A percentile compares a stretch with the other conserved stretches of the same genome.
Conservation (phyloP, 2,329 filamentous ascomycete species). For the Phialocephala subalpina region DNA sequence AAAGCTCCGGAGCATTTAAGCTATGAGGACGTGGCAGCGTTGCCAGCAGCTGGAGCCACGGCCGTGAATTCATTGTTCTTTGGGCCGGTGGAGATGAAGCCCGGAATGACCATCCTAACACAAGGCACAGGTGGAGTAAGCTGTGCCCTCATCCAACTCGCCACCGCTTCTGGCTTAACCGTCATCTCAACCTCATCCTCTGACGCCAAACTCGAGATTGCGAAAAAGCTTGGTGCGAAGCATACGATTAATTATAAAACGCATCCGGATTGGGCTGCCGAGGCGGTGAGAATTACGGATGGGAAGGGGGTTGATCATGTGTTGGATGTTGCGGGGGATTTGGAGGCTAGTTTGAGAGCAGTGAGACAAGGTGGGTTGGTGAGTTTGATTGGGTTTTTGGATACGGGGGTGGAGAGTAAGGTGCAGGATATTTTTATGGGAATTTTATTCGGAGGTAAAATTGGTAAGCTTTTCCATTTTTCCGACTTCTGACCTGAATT, state of each 20-base stretch:
- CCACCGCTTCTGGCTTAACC: neutral
- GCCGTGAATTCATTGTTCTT: conserved; percentile 15
- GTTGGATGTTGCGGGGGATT: conserved; percentile 57
- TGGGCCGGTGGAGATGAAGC: conserved; percentile 42
- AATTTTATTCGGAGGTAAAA: conserved; percentile 17
- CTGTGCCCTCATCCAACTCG: conserved; percentile 31
- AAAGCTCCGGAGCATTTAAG: neutral
- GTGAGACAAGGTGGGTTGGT: conserved; percentile 16
- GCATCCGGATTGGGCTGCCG: conserved; percentile 57
- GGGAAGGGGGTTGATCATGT: conserved; percentile 59
- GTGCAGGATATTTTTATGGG: neutral
- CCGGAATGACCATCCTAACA: conserved; percentile 49
- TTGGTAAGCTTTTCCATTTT: neutral
- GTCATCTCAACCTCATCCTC: conserved; percentile 12
- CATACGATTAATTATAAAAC: conserved; percentile 37
- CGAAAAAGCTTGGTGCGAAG: conserved; percentile 4
- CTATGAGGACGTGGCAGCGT: neutral
- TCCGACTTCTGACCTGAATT: too few relatives aligned
- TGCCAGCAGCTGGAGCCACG: conserved; percentile 1
- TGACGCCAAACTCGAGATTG: conserved; percentile 4
- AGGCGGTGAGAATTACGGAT: conserved; percentile 53
- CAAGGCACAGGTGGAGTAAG: conserved; percentile 48
- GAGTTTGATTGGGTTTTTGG: conserved; percentile 16
- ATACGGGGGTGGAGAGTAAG: neutral
- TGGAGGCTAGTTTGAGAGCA: conserved; percentile 7